A percentile compares a stretch with the other conserved stretches of the same genome.
Conservation (phyloP, 257 asterid genomes). For the Nicotiana undulata region DNA sequence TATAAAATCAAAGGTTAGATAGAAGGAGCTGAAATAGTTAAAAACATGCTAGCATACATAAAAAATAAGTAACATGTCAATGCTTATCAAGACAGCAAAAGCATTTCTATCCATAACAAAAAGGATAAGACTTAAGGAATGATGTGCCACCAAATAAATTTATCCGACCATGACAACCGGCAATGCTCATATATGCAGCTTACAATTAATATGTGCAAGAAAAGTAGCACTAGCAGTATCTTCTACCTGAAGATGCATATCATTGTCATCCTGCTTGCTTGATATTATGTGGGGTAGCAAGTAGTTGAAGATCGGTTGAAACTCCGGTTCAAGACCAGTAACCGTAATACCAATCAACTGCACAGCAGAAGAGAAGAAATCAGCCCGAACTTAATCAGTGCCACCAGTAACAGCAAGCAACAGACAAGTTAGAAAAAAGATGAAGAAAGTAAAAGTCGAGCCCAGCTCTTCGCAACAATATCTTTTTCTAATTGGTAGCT, state of each 20-base stretch:
- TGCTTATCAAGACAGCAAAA: not conserved
- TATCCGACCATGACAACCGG: not conserved
- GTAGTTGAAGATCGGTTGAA: constrained; percentile 74
- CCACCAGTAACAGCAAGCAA: not conserved
- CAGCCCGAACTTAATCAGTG: not conserved
- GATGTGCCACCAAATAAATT: not conserved
- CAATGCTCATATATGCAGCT: constrained; percentile 3
- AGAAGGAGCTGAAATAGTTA: constrained; percentile 8
- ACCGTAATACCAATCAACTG: constrained; percentile 88
- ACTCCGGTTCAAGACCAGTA: constrained; percentile 85
- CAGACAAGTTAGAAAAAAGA: not conserved
- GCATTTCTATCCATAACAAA: not conserved
- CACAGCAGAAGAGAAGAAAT: constrained; percentile 19
- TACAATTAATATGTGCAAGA: not conserved
- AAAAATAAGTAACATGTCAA: not conserved
- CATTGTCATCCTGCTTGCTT: constrained; percentile 68
- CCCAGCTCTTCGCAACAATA: not conserved
- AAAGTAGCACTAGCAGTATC: constrained; percentile 5
- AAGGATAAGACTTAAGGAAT: not conserved
- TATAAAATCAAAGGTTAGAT: constrained; percentile 41
- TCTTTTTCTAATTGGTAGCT: not conserved
- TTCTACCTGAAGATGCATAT: constrained; percentile 88
- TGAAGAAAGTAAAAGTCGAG: not conserved
- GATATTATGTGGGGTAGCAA: constrained; percentile 74
- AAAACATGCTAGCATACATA: not conserved